Evolutionary conservation across 345 rosid genomes (phyloP).

Genomic region (Ceriops zippeliana): DNA sequence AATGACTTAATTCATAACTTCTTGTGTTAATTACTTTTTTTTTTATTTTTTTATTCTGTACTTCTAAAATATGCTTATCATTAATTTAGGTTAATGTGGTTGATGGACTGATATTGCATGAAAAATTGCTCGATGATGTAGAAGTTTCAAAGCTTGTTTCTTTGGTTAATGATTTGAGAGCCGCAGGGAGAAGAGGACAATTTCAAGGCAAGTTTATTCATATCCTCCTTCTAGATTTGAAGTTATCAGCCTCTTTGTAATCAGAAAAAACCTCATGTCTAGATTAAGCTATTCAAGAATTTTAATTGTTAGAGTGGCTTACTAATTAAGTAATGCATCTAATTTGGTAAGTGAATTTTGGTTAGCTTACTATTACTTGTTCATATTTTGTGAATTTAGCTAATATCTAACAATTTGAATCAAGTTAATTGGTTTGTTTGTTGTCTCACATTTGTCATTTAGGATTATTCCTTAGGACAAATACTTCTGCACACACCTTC

Average conservation of each 20-base stretch:
- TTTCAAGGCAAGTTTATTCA: slow-evolving; percentile 64
- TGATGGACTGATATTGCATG: slow-evolving; percentile 83
- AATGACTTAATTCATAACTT: not conserved
- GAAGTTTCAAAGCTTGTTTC: slow-evolving; percentile 69
- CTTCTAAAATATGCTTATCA: slow-evolving; percentile 13
- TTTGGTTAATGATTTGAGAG: slow-evolving; percentile 64
- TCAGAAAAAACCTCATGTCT: too few species aligned
- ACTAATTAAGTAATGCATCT: too few species aligned
- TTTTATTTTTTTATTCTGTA: slow-evolving; percentile 8
- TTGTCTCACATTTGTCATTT: too few species aligned
- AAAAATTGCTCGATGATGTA: slow-evolving; percentile 43
- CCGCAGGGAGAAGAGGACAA: slow-evolving; percentile 73
- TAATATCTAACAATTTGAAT: too few species aligned
- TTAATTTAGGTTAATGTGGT: slow-evolving; percentile 75
- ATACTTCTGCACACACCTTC: too few species aligned
- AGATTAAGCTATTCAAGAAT: too few species aligned
- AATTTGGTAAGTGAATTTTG: too few species aligned
- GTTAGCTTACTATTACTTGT: too few species aligned
- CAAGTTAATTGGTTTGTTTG: too few species aligned
- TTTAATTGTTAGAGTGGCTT: too few species aligned
- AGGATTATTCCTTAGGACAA: too few species aligned
- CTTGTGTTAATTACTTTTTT: not conserved
- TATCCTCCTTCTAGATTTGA: not conserved
- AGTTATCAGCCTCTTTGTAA: not conserved
- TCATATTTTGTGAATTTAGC: too few species aligned